These are phyloP conservation scores for Rubia yunnanensis DNA, from an alignment of 257 asterid genomes.

Conservation along the genomic window DNA sequence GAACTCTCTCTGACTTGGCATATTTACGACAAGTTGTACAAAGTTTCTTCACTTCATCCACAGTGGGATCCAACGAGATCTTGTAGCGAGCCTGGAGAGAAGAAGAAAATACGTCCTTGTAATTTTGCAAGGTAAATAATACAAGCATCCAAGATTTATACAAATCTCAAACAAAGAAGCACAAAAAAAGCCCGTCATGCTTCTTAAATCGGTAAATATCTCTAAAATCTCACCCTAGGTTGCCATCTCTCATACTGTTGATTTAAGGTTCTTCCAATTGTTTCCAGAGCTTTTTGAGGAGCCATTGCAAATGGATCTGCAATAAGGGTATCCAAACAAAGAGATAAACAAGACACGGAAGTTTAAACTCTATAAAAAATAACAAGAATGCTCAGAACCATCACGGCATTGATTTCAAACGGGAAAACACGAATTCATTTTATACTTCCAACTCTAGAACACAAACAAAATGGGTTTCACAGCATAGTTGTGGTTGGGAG, in stretches of 20 bases:
- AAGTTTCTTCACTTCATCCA: conserved; percentile 90
- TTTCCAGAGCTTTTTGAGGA: conserved; percentile 58
- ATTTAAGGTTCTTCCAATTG: conserved; percentile 50
- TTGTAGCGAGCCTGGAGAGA: conserved; percentile 75
- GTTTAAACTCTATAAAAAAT: neutral
- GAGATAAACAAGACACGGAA: neutral
- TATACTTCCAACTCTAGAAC: neutral
- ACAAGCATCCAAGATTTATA: neutral
- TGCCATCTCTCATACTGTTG: conserved; percentile 67
- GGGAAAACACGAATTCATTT: neutral
- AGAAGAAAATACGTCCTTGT: neutral
- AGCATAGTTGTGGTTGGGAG: too few relatives aligned
- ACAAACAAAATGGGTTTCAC: too few relatives aligned
- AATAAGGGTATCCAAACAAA: neutral
- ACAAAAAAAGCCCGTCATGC: neutral
- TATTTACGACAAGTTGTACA: conserved; percentile 88
- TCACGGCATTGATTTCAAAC: neutral
- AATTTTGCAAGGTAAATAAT: neutral
- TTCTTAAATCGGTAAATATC: neutral
- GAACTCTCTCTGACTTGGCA: conserved; percentile 96
- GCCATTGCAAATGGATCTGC: conserved; percentile 76
- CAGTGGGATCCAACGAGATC: conserved; percentile 82
- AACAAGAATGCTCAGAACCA: neutral
- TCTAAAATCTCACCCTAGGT: conserved; percentile 58
- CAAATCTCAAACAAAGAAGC: neutral